These are phyloP conservation scores for Ogataea philodendri DNA, from an alignment of 805 yeast genomes.

Conservation along the genomic window DNA sequence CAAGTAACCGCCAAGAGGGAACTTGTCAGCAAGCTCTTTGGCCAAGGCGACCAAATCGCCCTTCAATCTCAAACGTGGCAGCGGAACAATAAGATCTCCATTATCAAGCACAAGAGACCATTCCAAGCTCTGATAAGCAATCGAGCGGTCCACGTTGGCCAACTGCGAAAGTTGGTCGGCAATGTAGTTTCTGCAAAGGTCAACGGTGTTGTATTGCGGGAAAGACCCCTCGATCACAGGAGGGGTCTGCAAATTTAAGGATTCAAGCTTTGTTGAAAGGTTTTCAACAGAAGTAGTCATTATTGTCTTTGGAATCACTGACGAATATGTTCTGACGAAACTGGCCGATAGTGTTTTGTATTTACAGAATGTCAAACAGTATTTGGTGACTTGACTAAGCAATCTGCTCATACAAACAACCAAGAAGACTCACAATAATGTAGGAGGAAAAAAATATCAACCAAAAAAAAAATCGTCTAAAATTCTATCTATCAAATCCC, in stretches of 20 bases:
- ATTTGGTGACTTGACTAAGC: constrained; percentile 3
- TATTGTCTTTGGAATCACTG: constrained; percentile 17
- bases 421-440: constrained; percentile 3
- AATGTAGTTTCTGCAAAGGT: constrained; percentile 86
- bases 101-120: constrained; percentile 82
- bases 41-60: constrained; percentile 80
- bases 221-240: constrained; percentile 52
- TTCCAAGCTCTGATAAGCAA: constrained; percentile 84
- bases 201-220: constrained; percentile 80
- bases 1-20: constrained; percentile 71
- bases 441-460: constrained; percentile 2
- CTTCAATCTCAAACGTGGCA: constrained; percentile 85
- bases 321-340: neutral
- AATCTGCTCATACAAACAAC: constrained; percentile 11
- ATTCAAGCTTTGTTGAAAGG: constrained; percentile 25
- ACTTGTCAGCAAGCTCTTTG: constrained; percentile 70
- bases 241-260: constrained; percentile 38
- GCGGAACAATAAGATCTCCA: constrained; percentile 90
- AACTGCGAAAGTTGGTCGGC: constrained; percentile 71
- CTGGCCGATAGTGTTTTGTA: neutral
- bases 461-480: neutral
- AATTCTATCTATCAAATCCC: neutral
- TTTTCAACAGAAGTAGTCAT: constrained; percentile 29
- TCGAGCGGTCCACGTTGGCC: constrained; percentile 63
- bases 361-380: constrained; percentile 5